Evolutionary conservation across 805 yeast species (phyloP).

Genomic region (Candida koratica): DNA sequence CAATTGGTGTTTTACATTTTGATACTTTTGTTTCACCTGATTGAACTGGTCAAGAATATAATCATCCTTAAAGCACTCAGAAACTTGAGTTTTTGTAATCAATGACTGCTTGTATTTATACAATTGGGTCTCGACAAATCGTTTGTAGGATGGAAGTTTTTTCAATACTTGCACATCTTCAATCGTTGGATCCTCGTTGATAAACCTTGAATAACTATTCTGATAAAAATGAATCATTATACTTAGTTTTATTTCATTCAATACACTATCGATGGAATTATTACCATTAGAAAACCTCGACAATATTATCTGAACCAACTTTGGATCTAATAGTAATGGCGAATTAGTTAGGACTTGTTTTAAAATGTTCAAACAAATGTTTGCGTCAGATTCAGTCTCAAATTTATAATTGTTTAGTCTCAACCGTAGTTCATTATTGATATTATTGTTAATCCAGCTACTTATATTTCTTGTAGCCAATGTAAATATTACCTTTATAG

Average conservation of each 20-base stretch:
- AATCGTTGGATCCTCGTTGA: conserved; percentile 14
- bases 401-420: conserved; percentile 30
- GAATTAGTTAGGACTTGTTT: conserved; percentile 26
- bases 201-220: conserved; percentile 29
- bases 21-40: conserved; percentile 18
- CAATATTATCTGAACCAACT: conserved; percentile 24
- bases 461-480: conserved; percentile 33
- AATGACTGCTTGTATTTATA: conserved; percentile 7
- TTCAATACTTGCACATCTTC: conserved; percentile 22
- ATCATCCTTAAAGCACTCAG: conserved; percentile 12
- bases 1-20: conserved; percentile 23
- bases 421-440: conserved; percentile 28
- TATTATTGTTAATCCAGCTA: conserved; percentile 33
- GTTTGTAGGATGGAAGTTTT: conserved; percentile 35
- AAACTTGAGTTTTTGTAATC: conserved; percentile 1
- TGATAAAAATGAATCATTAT: conserved; percentile 41
- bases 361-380: conserved; percentile 30
- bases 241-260: conserved; percentile 34
- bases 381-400: conserved; percentile 28
- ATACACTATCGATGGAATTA: conserved; percentile 38
- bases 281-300: conserved; percentile 35
- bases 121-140: conserved; percentile 24
- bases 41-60: conserved; percentile 11
- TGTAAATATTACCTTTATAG: conserved; percentile 35
- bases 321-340: conserved; percentile 20